phyloP scores from a whole-genome alignment of 2,329 filamentous ascomycete genomes.

The Dichotomopilus funicola region DNA sequence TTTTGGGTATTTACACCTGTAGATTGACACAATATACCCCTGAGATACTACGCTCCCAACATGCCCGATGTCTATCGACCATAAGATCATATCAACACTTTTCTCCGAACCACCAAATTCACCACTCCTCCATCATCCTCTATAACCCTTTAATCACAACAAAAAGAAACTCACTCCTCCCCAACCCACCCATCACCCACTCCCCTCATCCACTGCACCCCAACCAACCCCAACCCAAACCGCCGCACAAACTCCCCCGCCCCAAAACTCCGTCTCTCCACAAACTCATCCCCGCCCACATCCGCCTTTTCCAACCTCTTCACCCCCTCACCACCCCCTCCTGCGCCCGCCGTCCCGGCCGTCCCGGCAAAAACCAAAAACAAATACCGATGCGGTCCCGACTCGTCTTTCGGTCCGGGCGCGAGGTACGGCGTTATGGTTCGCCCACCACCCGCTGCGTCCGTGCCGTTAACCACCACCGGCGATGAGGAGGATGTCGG shows the following conservation, averaged over 20 bases:
- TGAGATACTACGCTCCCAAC: too few relatives aligned
- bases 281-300: constrained; percentile 8
- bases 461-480: background rate
- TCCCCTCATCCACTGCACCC: constrained; percentile 10
- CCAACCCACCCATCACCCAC: constrained; percentile 8
- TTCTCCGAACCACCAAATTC: too few relatives aligned
- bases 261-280: constrained; percentile 5
- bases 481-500: background rate
- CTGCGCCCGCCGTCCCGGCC: too few relatives aligned
- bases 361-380: constrained; percentile 9
- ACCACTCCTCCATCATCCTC: too few relatives aligned
- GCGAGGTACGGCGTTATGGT: constrained; percentile 7
- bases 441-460: background rate
- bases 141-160: too few relatives aligned
- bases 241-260: constrained; percentile 1
- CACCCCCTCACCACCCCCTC: background rate
- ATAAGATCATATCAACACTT: too few relatives aligned
- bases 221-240: constrained; percentile 6
- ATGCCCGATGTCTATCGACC: too few relatives aligned
- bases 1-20: too few relatives aligned
- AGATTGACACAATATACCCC: too few relatives aligned
- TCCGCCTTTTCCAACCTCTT: background rate
- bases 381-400: constrained; percentile 7
- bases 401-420: constrained; percentile 9
- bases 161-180: background rate